Evolutionary conservation across 805 yeast species (phyloP).

Genomic region (Pichia thaimueangensis): DNA sequence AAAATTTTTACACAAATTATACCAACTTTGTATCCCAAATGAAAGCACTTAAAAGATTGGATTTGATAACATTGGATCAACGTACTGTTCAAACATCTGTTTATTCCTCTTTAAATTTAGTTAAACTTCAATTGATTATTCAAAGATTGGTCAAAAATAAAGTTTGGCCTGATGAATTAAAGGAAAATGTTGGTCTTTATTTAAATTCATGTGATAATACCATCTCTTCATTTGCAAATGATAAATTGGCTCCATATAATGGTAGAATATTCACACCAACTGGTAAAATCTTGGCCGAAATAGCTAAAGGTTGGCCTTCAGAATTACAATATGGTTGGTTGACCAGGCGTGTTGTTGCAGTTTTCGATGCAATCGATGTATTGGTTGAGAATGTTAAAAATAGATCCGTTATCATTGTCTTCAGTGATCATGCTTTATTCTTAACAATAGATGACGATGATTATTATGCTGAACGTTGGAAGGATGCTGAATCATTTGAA

Average conservation of each 20-base stretch:
- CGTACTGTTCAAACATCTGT: slow-evolving; percentile 55
- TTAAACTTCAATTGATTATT: slow-evolving; percentile 63
- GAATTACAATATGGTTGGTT: slow-evolving; percentile 87
- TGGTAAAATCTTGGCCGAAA: slow-evolving; percentile 78
- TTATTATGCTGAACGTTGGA: slow-evolving; percentile 26
- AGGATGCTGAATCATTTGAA: slow-evolving; percentile 7
- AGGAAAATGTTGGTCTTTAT: slow-evolving; percentile 32
- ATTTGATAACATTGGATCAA: slow-evolving; percentile 35
- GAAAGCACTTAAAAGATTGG: slow-evolving; percentile 23
- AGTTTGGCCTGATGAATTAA: slow-evolving; percentile 34
- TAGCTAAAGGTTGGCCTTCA: slow-evolving; percentile 83
- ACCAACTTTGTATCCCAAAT: slow-evolving; percentile 36
- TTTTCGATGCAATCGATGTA: slow-evolving; percentile 38
- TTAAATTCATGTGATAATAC: slow-evolving; percentile 53
- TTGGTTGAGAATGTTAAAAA: slow-evolving; percentile 25
- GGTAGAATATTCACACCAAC: slow-evolving; percentile 82
- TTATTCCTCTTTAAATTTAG: slow-evolving; percentile 63
- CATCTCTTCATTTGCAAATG: slow-evolving; percentile 75
- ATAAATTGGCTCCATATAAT: slow-evolving; percentile 42
- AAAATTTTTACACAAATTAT: slow-evolving; percentile 46
- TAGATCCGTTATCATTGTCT: slow-evolving; percentile 60
- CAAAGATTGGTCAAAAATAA: slow-evolving; percentile 51
- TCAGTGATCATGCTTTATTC: slow-evolving; percentile 73
- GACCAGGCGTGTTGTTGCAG: slow-evolving; percentile 75
- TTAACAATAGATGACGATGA: slow-evolving; percentile 45